phyloP scores from a whole-genome alignment of 1,139 yeast genomes.

The Meyerozyma elateridarum region DNA sequence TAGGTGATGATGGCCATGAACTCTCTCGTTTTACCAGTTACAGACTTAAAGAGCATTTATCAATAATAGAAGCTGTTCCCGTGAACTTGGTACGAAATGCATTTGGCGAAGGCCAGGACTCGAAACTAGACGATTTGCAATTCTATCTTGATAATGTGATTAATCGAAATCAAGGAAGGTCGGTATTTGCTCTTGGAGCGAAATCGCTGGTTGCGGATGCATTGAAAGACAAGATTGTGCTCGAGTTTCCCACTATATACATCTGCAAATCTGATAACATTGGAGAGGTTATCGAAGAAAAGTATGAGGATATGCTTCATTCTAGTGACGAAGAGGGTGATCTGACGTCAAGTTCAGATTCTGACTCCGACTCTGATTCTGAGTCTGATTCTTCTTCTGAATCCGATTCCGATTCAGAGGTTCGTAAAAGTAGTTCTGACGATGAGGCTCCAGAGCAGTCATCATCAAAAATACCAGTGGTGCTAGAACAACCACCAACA shows the following conservation, averaged over 20 bases:
- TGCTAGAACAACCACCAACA: too few species aligned
- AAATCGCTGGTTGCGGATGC: slow-evolving; percentile 33
- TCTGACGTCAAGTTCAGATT: slow-evolving; percentile 5
- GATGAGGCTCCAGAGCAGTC: slow-evolving; percentile 19
- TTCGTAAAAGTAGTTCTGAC: slow-evolving; percentile 8
- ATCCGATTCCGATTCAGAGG: slow-evolving; percentile 13
- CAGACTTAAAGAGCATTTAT: slow-evolving; percentile 37
- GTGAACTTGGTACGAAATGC: slow-evolving; percentile 22
- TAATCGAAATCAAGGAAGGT: slow-evolving; percentile 11
- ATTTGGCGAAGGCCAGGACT: slow-evolving; percentile 8
- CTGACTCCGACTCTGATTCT: slow-evolving; percentile 11
- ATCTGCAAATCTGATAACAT: slow-evolving; percentile 19
- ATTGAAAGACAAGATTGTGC: slow-evolving; percentile 52
- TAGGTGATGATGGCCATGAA: slow-evolving; percentile 23
- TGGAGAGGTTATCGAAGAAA: too few species aligned
- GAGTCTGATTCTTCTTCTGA: slow-evolving; percentile 9
- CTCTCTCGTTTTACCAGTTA: slow-evolving; percentile 38
- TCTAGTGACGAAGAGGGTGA: slow-evolving; percentile 9
- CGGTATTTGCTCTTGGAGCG: slow-evolving; percentile 22
- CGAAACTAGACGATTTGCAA: slow-evolving; percentile 17
- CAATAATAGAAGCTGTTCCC: slow-evolving; percentile 38
- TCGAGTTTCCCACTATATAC: slow-evolving; percentile 74
- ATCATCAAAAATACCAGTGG: slow-evolving; percentile 14
- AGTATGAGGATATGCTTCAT: too few species aligned
- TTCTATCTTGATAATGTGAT: slow-evolving; percentile 36